Base-by-base conservation (phyloP, 2,329 filamentous ascomycete genomes). In the Xylaria sp. region DNA sequence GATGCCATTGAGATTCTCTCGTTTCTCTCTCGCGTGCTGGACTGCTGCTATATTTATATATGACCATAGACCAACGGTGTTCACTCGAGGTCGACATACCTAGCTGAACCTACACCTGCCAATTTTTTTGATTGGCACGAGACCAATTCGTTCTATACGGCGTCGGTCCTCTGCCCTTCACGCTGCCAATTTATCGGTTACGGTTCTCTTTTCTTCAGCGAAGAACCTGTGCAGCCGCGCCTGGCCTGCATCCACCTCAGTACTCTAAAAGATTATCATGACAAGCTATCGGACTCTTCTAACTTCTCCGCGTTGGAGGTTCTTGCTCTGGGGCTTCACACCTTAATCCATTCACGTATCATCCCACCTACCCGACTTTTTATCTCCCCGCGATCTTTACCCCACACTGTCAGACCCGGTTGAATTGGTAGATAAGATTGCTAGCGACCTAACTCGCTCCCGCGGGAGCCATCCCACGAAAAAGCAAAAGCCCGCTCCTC, bases 231-330 rank as follows among this genome's bases (percentile, higher is more conserved):
- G 70, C 70, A 75, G 76, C 74, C 73, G 72, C 70, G 61, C 73
- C 73, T 71, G 75, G 72, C 74, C 75, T 69, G 71, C 67, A 75
- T 67, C 71, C 69, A 69, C 68, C 69, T 72, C 64, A 67, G 58
- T 44, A 57, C 66, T 70, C 48, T 74, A 75, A 74, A 73, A 78
- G 72, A 80, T 74, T 84, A 84, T 83, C 81, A 84, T 84, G 82
- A 82, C 79, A 78, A 80, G 78, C 79, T 81, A 81, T 78, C 80
- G 77, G 76, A 79, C 75, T 71, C 76, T 78, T 74, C 76, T 75
- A 69, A 75, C 79, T 76, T 82, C 81, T 81, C 82, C 81, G 78
- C 78, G 77, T 76, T 81, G 82, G 83, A 83, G 82, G 78, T 80
- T 81, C 77, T 75, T 82, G 78, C 78, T 80, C 76, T 80, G 80